phyloP scores from a whole-genome alignment of 768 basidiomycete species.

The Trametes cinnabarina region DNA sequence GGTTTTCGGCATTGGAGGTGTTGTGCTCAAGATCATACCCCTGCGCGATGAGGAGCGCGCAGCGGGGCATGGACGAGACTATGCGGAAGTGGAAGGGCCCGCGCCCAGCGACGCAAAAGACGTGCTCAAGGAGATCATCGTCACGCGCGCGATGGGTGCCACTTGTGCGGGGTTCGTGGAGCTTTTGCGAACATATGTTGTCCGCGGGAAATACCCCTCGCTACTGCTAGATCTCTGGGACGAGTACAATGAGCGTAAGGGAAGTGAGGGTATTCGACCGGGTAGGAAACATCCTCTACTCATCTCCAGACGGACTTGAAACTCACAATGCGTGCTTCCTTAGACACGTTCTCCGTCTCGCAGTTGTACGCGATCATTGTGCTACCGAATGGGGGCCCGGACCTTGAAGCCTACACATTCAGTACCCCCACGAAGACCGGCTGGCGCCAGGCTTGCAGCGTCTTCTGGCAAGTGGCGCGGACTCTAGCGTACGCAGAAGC shows the following conservation, averaged over 20 bases:
- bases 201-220: slow-evolving; percentile 81
- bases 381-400: slow-evolving; percentile 85
- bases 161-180: slow-evolving; percentile 76
- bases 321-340: background rate
- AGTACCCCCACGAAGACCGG: slow-evolving; percentile 49
- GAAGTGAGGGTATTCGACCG: slow-evolving; percentile 83
- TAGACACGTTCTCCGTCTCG: slow-evolving; percentile 71
- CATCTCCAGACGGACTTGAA: slow-evolving; percentile 19
- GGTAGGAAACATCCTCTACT: slow-evolving; percentile 41
- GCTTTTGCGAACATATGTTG: slow-evolving; percentile 81
- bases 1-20: slow-evolving; percentile 86
- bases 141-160: slow-evolving; percentile 73
- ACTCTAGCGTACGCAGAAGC: slow-evolving; percentile 79
- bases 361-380: slow-evolving; percentile 91
- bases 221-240: slow-evolving; percentile 85
- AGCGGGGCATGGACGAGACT: background rate
- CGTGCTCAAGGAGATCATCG: slow-evolving; percentile 77
- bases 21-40: slow-evolving; percentile 90
- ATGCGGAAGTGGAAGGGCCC: slow-evolving; percentile 50
- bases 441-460: slow-evolving; percentile 84
- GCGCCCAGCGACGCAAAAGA: slow-evolving; percentile 71
- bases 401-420: slow-evolving; percentile 86
- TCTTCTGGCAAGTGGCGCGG: slow-evolving; percentile 89
- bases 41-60: slow-evolving; percentile 50
- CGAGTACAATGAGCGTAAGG: slow-evolving; percentile 68